Percentiles rank a stretch among this genome's conserved stretches.
phyloP scores from a whole-genome alignment of 495 filamentous ascomycete species.

The Staphylotrichum tortipilum region DNA sequence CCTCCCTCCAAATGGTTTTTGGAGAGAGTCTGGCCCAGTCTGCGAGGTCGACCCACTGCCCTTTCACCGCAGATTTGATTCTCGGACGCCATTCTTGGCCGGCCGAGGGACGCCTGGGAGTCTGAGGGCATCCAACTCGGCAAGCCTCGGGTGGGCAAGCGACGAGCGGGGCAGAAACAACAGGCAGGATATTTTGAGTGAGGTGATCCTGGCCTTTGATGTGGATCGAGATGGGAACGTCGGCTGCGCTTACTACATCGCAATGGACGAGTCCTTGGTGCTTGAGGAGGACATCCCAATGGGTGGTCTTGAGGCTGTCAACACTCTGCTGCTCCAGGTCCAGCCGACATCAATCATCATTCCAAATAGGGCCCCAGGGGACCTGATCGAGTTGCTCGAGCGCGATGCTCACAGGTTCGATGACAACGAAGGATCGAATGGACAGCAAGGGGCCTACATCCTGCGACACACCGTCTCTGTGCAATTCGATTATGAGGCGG shows the following conservation, averaged over 20 bases:
- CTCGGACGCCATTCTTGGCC: not conserved
- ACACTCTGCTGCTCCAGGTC: conserved; percentile 66
- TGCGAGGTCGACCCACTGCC: not conserved
- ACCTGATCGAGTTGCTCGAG: conserved; percentile 39
- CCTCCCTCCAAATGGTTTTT: not conserved
- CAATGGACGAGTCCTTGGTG: conserved; percentile 63
- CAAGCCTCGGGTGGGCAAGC: not conserved
- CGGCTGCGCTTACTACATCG: conserved; percentile 82
- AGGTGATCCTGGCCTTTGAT: conserved; percentile 81
- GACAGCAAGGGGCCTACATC: conserved; percentile 49
- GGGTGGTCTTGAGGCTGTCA: conserved; percentile 60
- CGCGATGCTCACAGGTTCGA: conserved; percentile 31
- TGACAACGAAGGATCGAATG: conserved; percentile 17
- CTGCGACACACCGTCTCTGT: conserved; percentile 61
- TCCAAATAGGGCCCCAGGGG: conserved; percentile 60
- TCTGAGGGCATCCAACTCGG: not conserved
- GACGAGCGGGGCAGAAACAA: not conserved
- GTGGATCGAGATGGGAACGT: conserved; percentile 61
- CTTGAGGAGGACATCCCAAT: conserved; percentile 74
- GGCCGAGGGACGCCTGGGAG: not conserved
- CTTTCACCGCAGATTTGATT: not conserved
- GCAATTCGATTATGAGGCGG: conserved; percentile 70
- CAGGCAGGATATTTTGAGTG: conserved; percentile 50
- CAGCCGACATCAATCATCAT: conserved; percentile 75
- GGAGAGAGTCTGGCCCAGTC: not conserved